These are phyloP conservation scores for Pugionium dolabratum DNA, from an alignment of 345 rosid species.

Conservation along the genomic window DNA sequence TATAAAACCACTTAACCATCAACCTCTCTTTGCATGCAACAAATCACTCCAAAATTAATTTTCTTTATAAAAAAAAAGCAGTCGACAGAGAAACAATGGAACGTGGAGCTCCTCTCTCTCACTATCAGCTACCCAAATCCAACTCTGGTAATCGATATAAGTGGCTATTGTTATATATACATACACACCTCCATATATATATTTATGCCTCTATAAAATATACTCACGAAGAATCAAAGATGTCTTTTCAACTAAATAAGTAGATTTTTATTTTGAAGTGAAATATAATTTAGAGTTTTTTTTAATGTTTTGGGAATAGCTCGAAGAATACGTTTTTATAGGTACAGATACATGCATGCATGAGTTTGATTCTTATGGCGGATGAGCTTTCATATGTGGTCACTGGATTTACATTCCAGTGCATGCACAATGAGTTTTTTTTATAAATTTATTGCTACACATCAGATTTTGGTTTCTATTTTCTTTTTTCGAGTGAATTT, in stretches of 20 bases:
- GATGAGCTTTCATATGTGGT: too few species aligned
- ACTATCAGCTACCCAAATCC: constrained; percentile 38
- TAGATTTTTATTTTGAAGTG: not conserved
- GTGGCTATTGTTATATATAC: not conserved
- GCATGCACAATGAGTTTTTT: too few species aligned
- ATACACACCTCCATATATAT: not conserved
- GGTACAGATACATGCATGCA: too few species aligned
- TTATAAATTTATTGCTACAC: too few species aligned
- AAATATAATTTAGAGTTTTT: not conserved
- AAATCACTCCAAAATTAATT: constrained; percentile 26
- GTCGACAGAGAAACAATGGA: constrained; percentile 43
- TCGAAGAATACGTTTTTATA: not conserved
- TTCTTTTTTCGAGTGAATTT: too few species aligned
- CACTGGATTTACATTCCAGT: too few species aligned
- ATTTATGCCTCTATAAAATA: not conserved
- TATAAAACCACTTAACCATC: constrained; percentile 36
- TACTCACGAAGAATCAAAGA: not conserved
- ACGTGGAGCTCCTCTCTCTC: constrained; percentile 44
- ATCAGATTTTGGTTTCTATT: too few species aligned
- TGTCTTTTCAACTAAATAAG: constrained; percentile 6
- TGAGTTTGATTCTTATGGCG: too few species aligned
- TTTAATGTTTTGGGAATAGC: not conserved
- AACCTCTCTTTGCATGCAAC: constrained; percentile 36
- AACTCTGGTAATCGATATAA: constrained; percentile 35
- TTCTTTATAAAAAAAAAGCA: constrained; percentile 18